Evolutionary conservation across 805 yeast genomes (phyloP).

Genomic region (Pichia cephalocereana): DNA sequence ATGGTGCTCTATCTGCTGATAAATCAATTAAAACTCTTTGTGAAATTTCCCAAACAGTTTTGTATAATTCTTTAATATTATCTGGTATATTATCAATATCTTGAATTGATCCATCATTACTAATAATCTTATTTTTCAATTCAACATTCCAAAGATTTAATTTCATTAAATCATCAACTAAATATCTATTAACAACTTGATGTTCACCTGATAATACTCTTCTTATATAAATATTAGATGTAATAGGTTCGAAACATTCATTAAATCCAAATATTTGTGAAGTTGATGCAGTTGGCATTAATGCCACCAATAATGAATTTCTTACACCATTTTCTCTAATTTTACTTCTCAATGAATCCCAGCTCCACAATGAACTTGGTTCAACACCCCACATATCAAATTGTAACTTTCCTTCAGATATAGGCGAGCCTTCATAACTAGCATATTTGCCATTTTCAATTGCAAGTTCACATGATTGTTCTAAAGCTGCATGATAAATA

Average conservation of each 20-base stretch:
- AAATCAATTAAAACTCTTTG: constrained; percentile 79
- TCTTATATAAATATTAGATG: constrained; percentile 86
- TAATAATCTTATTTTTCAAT: constrained; percentile 68
- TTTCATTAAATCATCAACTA: constrained; percentile 72
- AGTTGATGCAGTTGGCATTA: constrained; percentile 98
- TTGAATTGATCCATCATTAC: constrained; percentile 81
- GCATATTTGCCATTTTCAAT: constrained; percentile 57
- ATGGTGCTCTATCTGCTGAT: constrained; percentile 73
- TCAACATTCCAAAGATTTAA: constrained; percentile 76
- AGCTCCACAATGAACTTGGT: constrained; percentile 80
- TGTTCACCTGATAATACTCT: constrained; percentile 90
- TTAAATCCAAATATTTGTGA: constrained; percentile 90
- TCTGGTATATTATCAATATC: constrained; percentile 63
- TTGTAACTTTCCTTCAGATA: constrained; percentile 77
- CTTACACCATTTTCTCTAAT: constrained; percentile 62
- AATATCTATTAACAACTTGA: constrained; percentile 83
- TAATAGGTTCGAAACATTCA: constrained; percentile 94
- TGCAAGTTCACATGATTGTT: constrained; percentile 80
- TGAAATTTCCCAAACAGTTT: constrained; percentile 94
- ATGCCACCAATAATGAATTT: constrained; percentile 82
- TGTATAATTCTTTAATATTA: constrained; percentile 68
- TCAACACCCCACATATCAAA: constrained; percentile 78
- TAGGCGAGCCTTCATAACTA: constrained; percentile 78
- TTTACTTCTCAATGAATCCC: constrained; percentile 61
- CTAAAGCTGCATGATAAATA: constrained; percentile 88